phyloP scores from a whole-genome alignment of 495 filamentous ascomycete genomes.

The Schizothecium vesticola region DNA sequence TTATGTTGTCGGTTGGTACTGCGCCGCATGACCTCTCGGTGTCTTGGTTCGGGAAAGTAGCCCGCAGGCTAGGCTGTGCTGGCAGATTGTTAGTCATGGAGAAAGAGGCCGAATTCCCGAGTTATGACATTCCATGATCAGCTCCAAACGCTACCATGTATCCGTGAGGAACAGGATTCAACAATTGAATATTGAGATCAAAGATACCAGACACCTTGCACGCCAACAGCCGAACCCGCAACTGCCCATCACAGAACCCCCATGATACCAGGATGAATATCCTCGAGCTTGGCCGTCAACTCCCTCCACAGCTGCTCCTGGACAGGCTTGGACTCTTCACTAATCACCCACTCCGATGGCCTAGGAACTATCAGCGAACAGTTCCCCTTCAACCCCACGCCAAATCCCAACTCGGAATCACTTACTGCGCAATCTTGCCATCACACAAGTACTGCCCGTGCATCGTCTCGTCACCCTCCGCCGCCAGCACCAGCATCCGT shows the following conservation, averaged over 20 bases:
- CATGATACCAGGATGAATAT: constrained; percentile 19
- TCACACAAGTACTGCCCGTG: constrained; percentile 32
- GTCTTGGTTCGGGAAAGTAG: not conserved
- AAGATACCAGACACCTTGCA: not conserved
- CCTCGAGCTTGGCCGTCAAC: constrained; percentile 28
- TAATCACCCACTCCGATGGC: constrained; percentile 13
- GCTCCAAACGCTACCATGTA: not conserved
- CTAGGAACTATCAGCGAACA: not conserved
- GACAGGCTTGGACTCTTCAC: constrained; percentile 18
- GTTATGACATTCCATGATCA: not conserved
- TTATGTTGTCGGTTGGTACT: not conserved
- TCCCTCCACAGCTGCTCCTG: constrained; percentile 33
- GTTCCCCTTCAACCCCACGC: too few species aligned
- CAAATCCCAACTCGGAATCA: not conserved
- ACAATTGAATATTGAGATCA: not conserved
- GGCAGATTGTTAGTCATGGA: not conserved
- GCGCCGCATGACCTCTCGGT: not conserved
- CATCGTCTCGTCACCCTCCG: constrained; percentile 12
- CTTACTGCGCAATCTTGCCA: constrained; percentile 23
- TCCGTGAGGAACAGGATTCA: not conserved
- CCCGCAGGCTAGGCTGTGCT: not conserved
- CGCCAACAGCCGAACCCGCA: not conserved
- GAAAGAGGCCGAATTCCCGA: not conserved
- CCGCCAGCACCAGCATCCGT: constrained; percentile 13
- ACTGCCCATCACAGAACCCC: constrained; percentile 6